Evolutionary conservation across 768 basidiomycete genomes (phyloP).

Genomic region (Rhizopogon salebrosus): DNA sequence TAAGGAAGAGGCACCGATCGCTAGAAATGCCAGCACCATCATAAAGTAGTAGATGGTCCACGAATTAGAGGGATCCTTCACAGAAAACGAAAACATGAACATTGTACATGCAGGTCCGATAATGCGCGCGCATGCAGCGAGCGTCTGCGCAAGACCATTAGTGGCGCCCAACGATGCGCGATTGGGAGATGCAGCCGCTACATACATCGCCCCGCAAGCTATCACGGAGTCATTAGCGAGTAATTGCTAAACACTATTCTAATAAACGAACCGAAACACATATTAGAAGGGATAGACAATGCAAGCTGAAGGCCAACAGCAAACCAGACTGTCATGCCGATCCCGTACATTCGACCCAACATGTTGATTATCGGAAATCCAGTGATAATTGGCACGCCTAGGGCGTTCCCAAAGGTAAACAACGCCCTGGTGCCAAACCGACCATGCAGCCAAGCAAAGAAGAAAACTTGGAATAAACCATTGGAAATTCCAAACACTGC

Average conservation of each 20-base stretch:
- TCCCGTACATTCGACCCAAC: conserved; percentile 32
- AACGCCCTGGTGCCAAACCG: conserved; percentile 54
- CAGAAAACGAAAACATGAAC: conserved; percentile 32
- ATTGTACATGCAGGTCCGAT: conserved; percentile 28
- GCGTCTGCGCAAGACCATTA: conserved; percentile 44
- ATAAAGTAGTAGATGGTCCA: conserved; percentile 7
- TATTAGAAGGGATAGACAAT: conserved; percentile 27
- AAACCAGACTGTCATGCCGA: conserved; percentile 39
- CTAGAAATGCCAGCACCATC: background rate
- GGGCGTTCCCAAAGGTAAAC: conserved; percentile 33
- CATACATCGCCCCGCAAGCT: conserved; percentile 70
- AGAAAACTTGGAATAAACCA: conserved; percentile 51
- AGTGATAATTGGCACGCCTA: conserved; percentile 39
- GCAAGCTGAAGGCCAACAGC: conserved; percentile 41
- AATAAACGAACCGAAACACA: conserved; percentile 30
- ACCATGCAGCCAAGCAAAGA: conserved; percentile 52
- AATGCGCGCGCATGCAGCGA: conserved; percentile 26
- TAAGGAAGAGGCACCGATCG: background rate
- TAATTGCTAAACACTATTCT: background rate
- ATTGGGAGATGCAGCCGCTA: conserved; percentile 62
- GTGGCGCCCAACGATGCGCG: conserved; percentile 60
- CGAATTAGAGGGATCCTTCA: conserved; percentile 5
- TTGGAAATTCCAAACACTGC: conserved; percentile 14
- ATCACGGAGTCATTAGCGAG: background rate
- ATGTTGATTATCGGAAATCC: conserved; percentile 41